A percentile compares a stretch with the other conserved stretches of the same genome.
These are phyloP conservation scores for Scedosporium minutisporum DNA, from an alignment of 2,329 filamentous ascomycete species.

Conservation along the genomic window DNA sequence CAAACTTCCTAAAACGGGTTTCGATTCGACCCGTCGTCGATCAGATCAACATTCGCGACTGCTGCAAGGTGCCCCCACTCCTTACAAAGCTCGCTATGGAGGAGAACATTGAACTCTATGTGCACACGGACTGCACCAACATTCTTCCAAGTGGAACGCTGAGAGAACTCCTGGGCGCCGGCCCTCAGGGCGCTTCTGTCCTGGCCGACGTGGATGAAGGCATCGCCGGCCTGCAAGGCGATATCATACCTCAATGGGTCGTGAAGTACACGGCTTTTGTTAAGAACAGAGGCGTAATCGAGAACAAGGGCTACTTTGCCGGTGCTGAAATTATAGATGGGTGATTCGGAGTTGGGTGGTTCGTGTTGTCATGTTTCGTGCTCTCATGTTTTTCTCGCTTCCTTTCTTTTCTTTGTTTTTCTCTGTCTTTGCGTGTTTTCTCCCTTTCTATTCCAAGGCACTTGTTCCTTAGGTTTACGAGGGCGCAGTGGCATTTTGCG, in stretches of 20 bases:
- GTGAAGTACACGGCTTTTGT: constrained; percentile 96
- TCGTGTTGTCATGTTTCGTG: too few relatives aligned
- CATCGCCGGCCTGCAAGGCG: constrained; percentile 55
- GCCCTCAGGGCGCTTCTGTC: constrained; percentile 63
- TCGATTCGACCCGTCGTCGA: constrained; percentile 70
- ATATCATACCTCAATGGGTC: constrained; percentile 86
- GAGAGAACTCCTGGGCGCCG: constrained; percentile 69
- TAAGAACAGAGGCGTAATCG: constrained; percentile 85
- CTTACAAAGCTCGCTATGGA: constrained; percentile 76
- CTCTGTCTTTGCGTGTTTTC: background rate
- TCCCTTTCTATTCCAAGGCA: background rate
- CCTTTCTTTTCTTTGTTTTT: background rate
- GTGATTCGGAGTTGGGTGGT: background rate
- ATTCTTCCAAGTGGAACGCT: constrained; percentile 80
- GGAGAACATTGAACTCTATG: constrained; percentile 75
- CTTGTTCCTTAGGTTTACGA: background rate
- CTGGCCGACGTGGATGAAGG: constrained; percentile 50
- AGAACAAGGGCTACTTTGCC: constrained; percentile 97
- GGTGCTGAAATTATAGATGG: constrained; percentile 48
- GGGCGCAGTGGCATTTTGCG: background rate
- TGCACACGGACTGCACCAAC: constrained; percentile 89
- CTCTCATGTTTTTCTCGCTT: background rate
- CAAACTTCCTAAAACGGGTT: constrained; percentile 64
- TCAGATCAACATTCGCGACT: constrained; percentile 94
- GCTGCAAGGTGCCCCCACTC: constrained; percentile 88